Base-by-base conservation (phyloP, 1,139 yeast species). In the Arxiozyma bovina region DNA sequence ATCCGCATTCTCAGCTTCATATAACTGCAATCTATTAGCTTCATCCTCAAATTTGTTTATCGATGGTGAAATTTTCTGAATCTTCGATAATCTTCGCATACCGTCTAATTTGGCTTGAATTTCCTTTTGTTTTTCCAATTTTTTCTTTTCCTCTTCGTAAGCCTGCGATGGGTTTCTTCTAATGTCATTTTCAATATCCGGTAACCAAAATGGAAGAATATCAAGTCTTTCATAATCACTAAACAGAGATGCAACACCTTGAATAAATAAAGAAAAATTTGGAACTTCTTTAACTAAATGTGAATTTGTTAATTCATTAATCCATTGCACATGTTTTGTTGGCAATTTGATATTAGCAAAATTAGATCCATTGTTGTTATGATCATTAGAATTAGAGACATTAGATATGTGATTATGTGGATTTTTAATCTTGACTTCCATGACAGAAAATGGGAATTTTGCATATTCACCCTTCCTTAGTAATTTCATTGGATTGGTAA, bases 281-380 rank as follows among this genome's bases (percentile, higher is more conserved):
- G 96, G 96, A 59, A 90, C 88, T 69, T 88, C 96, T 67, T 87
- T 88, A 53, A 89, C 94, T 63, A 93, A 77, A 67, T 88, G 93
- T 47, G 91, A 81, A 58, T 83, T 82, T 47, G 89, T 85, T 64
- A 93, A 78, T 60, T 93, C 99, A 61, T 85, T 85, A 59, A 93
- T 80, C 99, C 99, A 93, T 58, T 81, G 78, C 52, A 83, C 78
- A 56, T 76, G 77, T 68, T 77, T 73, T 63, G 65, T 77, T 69
- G 72, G 74, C 60, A 69, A 71, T 62, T 61, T 60, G 1, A 62
- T 58, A 15, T 59, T 58, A 20, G 61, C 55, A 60, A 63, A 62
- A 38, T 45, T 51, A 25, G 49, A 48, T 20, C 48, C 22, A 30
- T 23, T 21, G 15, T 8, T 20, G 30, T 30, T 45, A 38, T 23